Base-by-base conservation (phyloP, 75 land plant genomes). In the Isoetes taiwanensis region DNA sequence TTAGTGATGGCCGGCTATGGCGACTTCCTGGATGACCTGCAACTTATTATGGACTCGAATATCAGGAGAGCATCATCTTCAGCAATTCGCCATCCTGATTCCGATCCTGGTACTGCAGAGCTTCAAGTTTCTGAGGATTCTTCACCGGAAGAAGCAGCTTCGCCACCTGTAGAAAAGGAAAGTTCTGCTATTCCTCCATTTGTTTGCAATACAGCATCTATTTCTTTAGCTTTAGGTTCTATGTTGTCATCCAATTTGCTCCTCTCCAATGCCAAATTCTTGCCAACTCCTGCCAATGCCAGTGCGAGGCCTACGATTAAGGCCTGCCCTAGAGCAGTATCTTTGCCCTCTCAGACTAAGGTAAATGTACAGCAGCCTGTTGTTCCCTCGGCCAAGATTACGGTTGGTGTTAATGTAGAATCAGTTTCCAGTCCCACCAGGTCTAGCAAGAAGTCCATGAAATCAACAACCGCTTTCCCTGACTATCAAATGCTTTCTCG, bases 401-500 rank as follows among this genome's bases (percentile, higher is more conserved):
- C 16, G 50, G 16, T 46, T 46, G 50, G 50, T 16, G 8, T 46
- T 16, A 23, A 46, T 46, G 50, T 46, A 8, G 50, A 46, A n/a
- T n/a, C n/a, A n/a, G n/a, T n/a, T n/a, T n/a, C n/a, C n/a, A n/a
- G n/a, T n/a, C n/a, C 14, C 10, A 17, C 14, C 10, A 62, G 26
- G 17, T 3, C 9, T 24, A 26, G 27, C 31, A 55, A 40, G 41
- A 70, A 64, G 62, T 34, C 52, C 12, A 19, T 28, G 10, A 56
- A 58, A 17, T 33, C 58, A 33, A 43, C 56, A 4, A 55, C 87
- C 11, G 53, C 77, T 1, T 59, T 58, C 35, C 83, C 84, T 11
- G 78, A 80, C 43, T 78, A 73, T 24, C 55, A 28, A 29, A 73
- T 80, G 5, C 78, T 81, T 39, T 41, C 59, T 4, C 31, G 62